Conservation (phyloP, 2,329 filamentous ascomycete genomes). For the Botryotinia globosa region DNA sequence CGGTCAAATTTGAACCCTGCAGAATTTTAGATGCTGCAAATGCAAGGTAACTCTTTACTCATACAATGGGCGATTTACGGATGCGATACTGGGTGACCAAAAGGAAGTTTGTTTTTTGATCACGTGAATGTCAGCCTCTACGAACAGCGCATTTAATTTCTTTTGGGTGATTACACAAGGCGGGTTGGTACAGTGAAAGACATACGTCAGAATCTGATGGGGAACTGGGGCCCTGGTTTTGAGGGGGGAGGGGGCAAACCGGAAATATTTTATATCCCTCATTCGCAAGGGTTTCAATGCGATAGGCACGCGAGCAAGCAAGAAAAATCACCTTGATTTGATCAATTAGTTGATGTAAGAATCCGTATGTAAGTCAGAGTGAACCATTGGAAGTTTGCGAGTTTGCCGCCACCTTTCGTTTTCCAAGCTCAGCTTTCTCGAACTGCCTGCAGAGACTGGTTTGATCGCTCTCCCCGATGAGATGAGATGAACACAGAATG, state of each 20-base stretch:
- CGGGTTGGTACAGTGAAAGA: conserved; percentile 2
- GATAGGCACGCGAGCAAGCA: background rate
- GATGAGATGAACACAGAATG: background rate
- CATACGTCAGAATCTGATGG: conserved; percentile 6
- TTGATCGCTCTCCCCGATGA: background rate
- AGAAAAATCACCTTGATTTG: background rate
- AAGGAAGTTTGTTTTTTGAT: background rate
- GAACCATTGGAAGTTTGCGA: conserved; percentile 2
- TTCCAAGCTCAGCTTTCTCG: background rate
- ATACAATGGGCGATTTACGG: conserved; percentile 1
- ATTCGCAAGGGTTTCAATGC: background rate
- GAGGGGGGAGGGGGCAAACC: background rate
- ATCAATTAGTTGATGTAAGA: conserved; percentile 3
- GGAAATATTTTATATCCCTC: conserved; percentile 20
- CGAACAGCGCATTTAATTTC: background rate
- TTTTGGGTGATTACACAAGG: background rate
- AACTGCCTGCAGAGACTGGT: background rate
- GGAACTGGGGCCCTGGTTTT: background rate
- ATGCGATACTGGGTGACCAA: background rate
- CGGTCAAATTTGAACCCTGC: background rate
- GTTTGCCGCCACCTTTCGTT: background rate
- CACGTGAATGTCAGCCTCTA: background rate
- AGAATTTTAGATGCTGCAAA: background rate
- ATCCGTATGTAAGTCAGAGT: conserved; percentile 13
- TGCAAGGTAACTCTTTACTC: conserved; percentile 11